A percentile compares a stretch with the other conserved stretches of the same genome.
These are phyloP conservation scores for Prunus fruticosa DNA, from an alignment of 306 rosid genomes.

Conservation along the genomic window DNA sequence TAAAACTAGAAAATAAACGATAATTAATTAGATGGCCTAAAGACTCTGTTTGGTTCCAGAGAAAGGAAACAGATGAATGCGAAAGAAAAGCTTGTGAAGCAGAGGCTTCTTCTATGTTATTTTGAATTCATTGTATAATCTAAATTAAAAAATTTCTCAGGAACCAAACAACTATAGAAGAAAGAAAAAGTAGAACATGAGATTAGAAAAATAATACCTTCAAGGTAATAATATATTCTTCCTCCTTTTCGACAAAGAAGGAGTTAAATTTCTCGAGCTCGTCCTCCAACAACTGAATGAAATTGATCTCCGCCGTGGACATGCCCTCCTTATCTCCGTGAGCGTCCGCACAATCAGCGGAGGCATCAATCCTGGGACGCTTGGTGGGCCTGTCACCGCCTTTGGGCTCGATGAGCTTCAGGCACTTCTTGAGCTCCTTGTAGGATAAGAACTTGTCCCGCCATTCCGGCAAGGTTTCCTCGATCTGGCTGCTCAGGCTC, in stretches of 20 bases:
- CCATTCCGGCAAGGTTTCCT: conserved; percentile 89
- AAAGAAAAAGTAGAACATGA: neutral
- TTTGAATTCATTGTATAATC: no score
- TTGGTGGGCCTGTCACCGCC: conserved; percentile 41
- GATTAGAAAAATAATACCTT: conserved; percentile 47
- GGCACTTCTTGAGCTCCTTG: conserved; percentile 86
- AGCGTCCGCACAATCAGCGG: conserved; percentile 1
- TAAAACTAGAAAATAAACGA: neutral
- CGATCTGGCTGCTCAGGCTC: conserved; percentile 87
- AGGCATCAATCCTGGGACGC: conserved; percentile 43
- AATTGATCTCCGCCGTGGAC: conserved; percentile 70
- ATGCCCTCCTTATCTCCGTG: conserved; percentile 19
- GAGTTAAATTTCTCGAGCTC: conserved; percentile 90
- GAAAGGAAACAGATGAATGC: neutral
- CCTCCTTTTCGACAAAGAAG: conserved; percentile 94
- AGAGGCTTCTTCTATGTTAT: neutral
- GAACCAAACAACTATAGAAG: conserved; percentile 11
- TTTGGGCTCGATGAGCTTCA: conserved; percentile 72
- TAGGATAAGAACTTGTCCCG: conserved; percentile 92
- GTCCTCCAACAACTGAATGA: conserved; percentile 58
- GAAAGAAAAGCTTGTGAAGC: neutral
- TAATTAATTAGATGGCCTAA: neutral
- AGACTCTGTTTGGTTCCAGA: conserved; percentile 1
- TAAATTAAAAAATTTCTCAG: neutral
- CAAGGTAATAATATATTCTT: conserved; percentile 85